A percentile compares a stretch with the other conserved stretches of the same genome.
Evolutionary conservation across 495 filamentous ascomycete species (phyloP).

Genomic region (Penicillium goetzii): DNA sequence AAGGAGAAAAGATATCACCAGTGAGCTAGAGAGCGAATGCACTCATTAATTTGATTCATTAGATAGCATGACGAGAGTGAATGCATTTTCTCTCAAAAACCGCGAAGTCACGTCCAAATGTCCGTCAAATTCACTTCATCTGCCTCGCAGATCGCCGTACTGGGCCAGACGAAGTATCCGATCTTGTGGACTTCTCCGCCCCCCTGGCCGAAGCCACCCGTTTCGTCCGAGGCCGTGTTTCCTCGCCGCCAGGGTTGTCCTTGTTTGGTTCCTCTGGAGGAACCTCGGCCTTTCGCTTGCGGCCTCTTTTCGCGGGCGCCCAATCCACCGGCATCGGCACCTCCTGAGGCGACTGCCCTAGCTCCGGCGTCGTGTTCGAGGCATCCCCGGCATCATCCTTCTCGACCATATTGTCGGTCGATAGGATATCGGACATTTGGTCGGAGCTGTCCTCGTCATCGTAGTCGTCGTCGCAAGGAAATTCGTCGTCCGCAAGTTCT

Average conservation of each 20-base stretch:
- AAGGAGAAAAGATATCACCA: not conserved
- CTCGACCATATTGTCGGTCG: conserved; percentile 14
- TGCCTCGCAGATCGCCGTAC: conserved; percentile 43
- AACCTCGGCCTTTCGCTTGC: conserved; percentile 46
- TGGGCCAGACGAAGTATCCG: conserved; percentile 26
- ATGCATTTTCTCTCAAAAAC: not conserved
- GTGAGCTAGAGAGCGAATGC: not conserved
- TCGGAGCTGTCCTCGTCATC: conserved; percentile 23
- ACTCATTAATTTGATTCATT: not conserved
- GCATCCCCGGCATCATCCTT: conserved; percentile 26
- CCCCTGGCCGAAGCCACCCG: conserved; percentile 34
- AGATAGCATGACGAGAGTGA: not conserved
- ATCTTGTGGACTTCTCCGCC: conserved; percentile 14
- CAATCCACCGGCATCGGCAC: not conserved
- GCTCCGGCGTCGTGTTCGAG: conserved; percentile 32
- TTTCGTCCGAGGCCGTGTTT: conserved; percentile 32
- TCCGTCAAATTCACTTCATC: conserved; percentile 26
- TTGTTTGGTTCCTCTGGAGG: conserved; percentile 26
- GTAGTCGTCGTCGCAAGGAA: conserved; percentile 5
- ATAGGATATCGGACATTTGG: conserved; percentile 26
- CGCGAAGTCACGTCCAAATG: conserved; percentile 3
- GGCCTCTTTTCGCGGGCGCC: conserved; percentile 27
- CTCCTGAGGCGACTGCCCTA: conserved; percentile 22
- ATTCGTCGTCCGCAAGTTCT: conserved; percentile 18
- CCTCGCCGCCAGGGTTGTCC: conserved; percentile 9